phyloP scores from a whole-genome alignment of 2,329 filamentous ascomycete genomes.

The Aschersonia sp. region DNA sequence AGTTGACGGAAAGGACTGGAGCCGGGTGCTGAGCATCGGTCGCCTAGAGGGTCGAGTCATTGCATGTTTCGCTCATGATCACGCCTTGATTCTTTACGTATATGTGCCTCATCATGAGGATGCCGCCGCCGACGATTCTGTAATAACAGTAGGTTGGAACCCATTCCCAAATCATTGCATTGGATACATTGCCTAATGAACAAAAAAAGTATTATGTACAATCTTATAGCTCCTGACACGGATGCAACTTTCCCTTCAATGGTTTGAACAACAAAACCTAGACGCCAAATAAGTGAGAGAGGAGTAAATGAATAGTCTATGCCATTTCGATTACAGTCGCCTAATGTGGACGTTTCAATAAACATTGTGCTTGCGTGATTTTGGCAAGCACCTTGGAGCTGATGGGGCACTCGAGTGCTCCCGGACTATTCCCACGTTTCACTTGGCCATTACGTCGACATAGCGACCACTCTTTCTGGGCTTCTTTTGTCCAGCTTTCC shows the following conservation, averaged over 20 bases:
- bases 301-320: not conserved
- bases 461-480: constrained; percentile 76
- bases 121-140: constrained; percentile 50
- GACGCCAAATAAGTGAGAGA: not conserved
- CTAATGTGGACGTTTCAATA: not conserved
- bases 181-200: not conserved
- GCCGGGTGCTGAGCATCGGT: constrained; percentile 82
- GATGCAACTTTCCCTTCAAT: not conserved
- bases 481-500: constrained; percentile 52
- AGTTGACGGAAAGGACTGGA: constrained; percentile 92
- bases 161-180: not conserved
- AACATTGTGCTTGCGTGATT: no score
- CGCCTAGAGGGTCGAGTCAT: constrained; percentile 81
- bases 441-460: constrained; percentile 88
- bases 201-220: constrained; percentile 26
- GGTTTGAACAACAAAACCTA: no score
- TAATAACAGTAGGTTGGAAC: constrained; percentile 50
- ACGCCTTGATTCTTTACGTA: constrained; percentile 72
- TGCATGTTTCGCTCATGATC: constrained; percentile 73
- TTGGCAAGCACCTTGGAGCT: no score
- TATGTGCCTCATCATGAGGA: constrained; percentile 63
- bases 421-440: constrained; percentile 3
- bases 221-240: constrained; percentile 20
- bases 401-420: no score
- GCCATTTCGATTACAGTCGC: not conserved